These are phyloP conservation scores for Kluyveromyces sp. DNA, from an alignment of 1,139 yeast genomes.

Conservation along the genomic window DNA sequence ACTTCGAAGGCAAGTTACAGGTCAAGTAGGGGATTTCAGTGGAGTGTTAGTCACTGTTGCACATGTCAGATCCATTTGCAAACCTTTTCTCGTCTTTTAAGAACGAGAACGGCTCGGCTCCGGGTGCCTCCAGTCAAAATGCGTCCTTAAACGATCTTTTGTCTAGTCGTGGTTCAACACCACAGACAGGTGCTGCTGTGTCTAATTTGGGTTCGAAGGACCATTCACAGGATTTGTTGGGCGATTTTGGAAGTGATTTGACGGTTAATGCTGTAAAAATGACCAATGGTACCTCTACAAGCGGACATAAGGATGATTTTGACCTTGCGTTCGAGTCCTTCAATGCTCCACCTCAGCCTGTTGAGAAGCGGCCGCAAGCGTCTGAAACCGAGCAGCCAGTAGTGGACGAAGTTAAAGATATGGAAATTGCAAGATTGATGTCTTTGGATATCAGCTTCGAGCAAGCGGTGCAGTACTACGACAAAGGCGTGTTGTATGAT, in stretches of 20 bases:
- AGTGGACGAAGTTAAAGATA: slow-evolving; percentile 30
- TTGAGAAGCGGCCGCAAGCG: no score
- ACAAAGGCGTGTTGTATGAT: slow-evolving; percentile 26
- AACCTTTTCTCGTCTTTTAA: slow-evolving; percentile 35
- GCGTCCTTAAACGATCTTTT: slow-evolving; percentile 7
- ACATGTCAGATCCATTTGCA: slow-evolving; percentile 39
- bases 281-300: not conserved
- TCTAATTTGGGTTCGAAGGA: not conserved
- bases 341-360: slow-evolving; percentile 6
- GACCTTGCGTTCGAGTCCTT: slow-evolving; percentile 13
- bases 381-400: slow-evolving; percentile 7
- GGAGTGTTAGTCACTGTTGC: no score
- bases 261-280: not conserved
- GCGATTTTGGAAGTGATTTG: slow-evolving; percentile 14
- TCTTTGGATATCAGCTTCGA: slow-evolving; percentile 25
- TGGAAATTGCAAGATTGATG: slow-evolving; percentile 31
- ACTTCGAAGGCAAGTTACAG: no score
- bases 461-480: slow-evolving; percentile 19
- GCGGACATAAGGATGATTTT: slow-evolving; percentile 10
- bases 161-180: slow-evolving; percentile 2
- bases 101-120: slow-evolving; percentile 10
- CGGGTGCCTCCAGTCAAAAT: slow-evolving; percentile 1
- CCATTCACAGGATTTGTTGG: slow-evolving; percentile 15
- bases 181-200: not conserved
- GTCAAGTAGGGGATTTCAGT: no score